These are phyloP conservation scores for Cucurbita ficifolia DNA, from an alignment of 306 rosid species.

Conservation along the genomic window DNA sequence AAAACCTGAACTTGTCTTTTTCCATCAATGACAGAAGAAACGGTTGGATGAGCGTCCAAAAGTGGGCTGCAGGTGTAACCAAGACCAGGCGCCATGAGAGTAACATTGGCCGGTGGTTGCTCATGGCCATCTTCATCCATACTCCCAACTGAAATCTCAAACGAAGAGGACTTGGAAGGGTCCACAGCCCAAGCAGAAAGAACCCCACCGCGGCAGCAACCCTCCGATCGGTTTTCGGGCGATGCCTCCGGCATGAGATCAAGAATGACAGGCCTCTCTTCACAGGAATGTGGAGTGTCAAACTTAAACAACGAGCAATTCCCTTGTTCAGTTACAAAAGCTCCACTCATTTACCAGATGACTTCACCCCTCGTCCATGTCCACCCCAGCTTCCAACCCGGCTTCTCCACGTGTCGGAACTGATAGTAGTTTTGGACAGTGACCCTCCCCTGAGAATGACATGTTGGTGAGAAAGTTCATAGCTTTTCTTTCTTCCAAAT, in stretches of 20 bases:
- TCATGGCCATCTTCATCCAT: conserved; percentile 12
- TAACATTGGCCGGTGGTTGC: conserved; percentile 36
- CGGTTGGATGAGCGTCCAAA: conserved; percentile 34
- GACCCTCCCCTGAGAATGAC: conserved; percentile 44
- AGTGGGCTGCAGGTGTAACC: conserved; percentile 67
- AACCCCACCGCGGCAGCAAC: conserved; percentile 54
- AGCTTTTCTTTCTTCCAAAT: not conserved
- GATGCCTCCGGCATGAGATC: conserved; percentile 30
- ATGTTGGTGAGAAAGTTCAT: not conserved
- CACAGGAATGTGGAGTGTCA: conserved; percentile 54
- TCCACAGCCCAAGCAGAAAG: conserved; percentile 42
- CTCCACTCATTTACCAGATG: conserved; percentile 69
- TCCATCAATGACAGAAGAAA: conserved; percentile 39
- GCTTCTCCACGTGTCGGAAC: conserved; percentile 55
- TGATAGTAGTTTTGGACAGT: conserved; percentile 39
- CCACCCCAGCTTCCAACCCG: conserved; percentile 75
- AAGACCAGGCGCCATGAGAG: conserved; percentile 58
- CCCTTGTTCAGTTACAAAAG: conserved; percentile 47
- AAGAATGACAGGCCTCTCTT: conserved; percentile 33
- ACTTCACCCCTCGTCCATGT: conserved; percentile 53
- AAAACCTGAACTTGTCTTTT: conserved; percentile 46
- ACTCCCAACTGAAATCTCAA: conserved; percentile 48
- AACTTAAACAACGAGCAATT: conserved; percentile 38
- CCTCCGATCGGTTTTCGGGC: conserved; percentile 30
- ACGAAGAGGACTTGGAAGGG: conserved; percentile 45